phyloP scores from a whole-genome alignment of 108 stramenopile species.

The Discostella pseudostelligera region DNA sequence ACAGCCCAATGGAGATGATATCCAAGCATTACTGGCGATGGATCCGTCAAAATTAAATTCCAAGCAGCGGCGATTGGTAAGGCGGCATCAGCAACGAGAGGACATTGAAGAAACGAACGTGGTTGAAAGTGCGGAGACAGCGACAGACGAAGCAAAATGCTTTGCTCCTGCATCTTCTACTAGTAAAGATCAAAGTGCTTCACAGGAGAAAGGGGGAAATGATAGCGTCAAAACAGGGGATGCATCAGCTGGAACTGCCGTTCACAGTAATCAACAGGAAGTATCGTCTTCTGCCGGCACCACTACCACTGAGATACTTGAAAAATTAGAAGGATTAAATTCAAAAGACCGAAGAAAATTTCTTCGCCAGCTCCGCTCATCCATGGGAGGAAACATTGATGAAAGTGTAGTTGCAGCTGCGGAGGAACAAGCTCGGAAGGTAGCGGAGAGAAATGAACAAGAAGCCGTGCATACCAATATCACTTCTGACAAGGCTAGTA shows the following conservation, averaged over 20 bases:
- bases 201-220: background rate
- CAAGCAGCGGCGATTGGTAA: conserved; percentile 76
- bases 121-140: conserved; percentile 10
- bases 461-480: conserved; percentile 26
- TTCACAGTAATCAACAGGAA: background rate
- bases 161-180: no score
- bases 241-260: background rate
- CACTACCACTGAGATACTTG: conserved; percentile 32
- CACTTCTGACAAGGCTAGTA: conserved; percentile 28
- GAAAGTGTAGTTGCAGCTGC: conserved; percentile 25
- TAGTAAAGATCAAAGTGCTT: no score
- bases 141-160: background rate
- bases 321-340: conserved; percentile 61
- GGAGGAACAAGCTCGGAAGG: conserved; percentile 36
- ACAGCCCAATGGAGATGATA: conserved; percentile 60
- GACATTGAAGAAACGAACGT: conserved; percentile 16
- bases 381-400: conserved; percentile 14
- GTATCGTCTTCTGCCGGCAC: background rate
- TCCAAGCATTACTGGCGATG: conserved; percentile 55
- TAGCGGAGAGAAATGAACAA: conserved; percentile 30
- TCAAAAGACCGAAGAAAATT: conserved; percentile 66
- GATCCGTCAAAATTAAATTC: conserved; percentile 71
- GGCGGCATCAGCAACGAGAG: conserved; percentile 59
- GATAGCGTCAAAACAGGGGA: background rate
- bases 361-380: conserved; percentile 29